Evolutionary conservation across 2,329 filamentous ascomycete genomes (phyloP).

Genomic region (Talaromyces sp.): DNA sequence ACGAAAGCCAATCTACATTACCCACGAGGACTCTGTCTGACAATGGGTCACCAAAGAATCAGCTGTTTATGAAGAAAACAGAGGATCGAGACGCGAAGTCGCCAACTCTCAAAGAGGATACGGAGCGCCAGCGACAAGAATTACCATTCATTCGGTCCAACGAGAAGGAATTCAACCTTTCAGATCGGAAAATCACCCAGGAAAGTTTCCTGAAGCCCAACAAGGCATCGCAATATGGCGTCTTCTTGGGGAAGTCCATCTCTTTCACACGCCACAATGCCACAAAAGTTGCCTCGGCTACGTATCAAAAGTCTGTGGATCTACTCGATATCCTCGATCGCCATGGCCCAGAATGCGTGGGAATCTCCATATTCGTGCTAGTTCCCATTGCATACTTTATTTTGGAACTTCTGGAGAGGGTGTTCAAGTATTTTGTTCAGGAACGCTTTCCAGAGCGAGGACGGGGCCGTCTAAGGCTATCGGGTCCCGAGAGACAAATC

Average conservation of each 20-base stretch:
- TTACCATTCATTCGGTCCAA: conserved; percentile 1
- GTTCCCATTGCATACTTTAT: conserved; percentile 24
- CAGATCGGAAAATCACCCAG: background rate
- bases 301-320: conserved; percentile 4
- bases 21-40: too few species aligned
- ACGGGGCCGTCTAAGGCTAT: conserved; percentile 19
- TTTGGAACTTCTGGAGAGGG: conserved; percentile 18
- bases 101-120: conserved; percentile 12
- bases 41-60: background rate
- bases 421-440: conserved; percentile 9
- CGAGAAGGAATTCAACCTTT: conserved; percentile 2
- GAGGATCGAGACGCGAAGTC: background rate
- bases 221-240: conserved; percentile 7
- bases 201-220: background rate
- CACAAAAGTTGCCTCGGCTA: background rate
- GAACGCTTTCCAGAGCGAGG: conserved; percentile 25
- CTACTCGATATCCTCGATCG: conserved; percentile 14
- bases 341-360: conserved; percentile 28
- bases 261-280: background rate
- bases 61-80: background rate
- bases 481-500: conserved; percentile 22
- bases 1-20: background rate
- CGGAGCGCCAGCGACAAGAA: conserved; percentile 2
- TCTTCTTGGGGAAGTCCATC: conserved; percentile 4
- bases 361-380: conserved; percentile 23